These are phyloP conservation scores for Cystofilobasidium capitatum DNA, from an alignment of 768 basidiomycete genomes.

Conservation along the genomic window DNA sequence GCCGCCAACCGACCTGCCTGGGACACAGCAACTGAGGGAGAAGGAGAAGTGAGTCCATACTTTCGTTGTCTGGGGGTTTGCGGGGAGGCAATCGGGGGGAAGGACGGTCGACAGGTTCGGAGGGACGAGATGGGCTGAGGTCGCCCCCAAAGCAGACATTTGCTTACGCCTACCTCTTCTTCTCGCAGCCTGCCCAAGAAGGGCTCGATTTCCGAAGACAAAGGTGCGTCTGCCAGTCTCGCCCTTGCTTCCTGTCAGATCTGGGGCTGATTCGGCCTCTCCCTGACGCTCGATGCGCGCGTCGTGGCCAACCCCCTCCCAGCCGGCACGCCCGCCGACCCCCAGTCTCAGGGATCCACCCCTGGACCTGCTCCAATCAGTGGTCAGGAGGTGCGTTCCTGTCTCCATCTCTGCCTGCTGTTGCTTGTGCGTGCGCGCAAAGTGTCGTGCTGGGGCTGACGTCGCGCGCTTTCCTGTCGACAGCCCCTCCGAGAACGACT, in stretches of 20 bases:
- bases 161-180: neutral
- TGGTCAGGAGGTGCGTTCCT: neutral
- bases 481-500: slow-evolving; percentile 29
- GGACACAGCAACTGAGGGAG: slow-evolving; percentile 15
- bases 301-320: no score
- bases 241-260: neutral
- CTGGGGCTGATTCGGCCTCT: neutral
- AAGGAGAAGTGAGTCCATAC: slow-evolving; percentile 21
- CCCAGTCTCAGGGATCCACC: no score
- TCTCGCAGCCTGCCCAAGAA: neutral
- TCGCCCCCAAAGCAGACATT: neutral
- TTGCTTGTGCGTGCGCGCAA: neutral
- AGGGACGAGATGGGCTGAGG: neutral
- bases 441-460: neutral
- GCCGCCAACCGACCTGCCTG: slow-evolving; percentile 22
- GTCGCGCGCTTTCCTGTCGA: no score
- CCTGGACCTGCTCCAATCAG: neutral
- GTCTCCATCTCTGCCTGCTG: neutral
- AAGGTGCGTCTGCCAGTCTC: neutral
- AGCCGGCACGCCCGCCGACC: no score
- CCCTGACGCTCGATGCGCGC: neutral
- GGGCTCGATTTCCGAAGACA: neutral
- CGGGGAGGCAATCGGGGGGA: neutral
- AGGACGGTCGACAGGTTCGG: neutral
- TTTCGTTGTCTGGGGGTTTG: neutral